Evolutionary conservation across 306 rosid genomes (phyloP).

Genomic region (Mucuna pruriens): DNA sequence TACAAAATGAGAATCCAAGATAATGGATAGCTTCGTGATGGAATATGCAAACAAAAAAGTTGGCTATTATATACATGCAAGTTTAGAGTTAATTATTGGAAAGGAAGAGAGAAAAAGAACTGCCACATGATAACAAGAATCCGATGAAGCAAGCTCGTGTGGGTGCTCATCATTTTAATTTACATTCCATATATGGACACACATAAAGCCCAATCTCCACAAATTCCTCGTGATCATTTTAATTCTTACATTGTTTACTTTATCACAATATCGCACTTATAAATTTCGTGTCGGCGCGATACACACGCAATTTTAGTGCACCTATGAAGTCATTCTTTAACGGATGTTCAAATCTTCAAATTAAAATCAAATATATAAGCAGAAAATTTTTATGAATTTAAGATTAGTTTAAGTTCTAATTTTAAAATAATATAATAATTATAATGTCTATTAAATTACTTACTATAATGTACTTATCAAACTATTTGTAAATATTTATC

Average conservation of each 20-base stretch:
- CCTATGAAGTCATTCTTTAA: neutral
- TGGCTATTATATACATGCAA: neutral
- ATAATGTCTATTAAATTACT: too few species aligned
- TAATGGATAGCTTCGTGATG: slow-evolving; percentile 33
- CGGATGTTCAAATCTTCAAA: too few species aligned
- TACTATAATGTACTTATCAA: too few species aligned
- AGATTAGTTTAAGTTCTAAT: too few species aligned
- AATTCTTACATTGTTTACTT: slow-evolving; percentile 24
- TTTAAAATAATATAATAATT: too few species aligned
- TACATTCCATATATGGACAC: slow-evolving; percentile 35
- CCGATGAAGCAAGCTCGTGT: slow-evolving; percentile 53
- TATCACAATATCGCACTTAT: neutral
- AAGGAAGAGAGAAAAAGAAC: slow-evolving; percentile 32
- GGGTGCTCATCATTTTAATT: slow-evolving; percentile 34
- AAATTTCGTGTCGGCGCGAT: slow-evolving; percentile 40
- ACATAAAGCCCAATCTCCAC: slow-evolving; percentile 40
- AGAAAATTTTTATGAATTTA: too few species aligned
- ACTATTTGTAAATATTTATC: too few species aligned
- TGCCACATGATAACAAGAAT: slow-evolving; percentile 44
- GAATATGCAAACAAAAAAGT: slow-evolving; percentile 30
- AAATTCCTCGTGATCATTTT: slow-evolving; percentile 47
- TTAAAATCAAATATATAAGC: too few species aligned
- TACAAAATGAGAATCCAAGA: slow-evolving; percentile 49
- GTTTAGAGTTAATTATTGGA: slow-evolving; percentile 31
- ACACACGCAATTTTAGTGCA: neutral